phyloP scores from a whole-genome alignment of 805 yeast genomes.

The Cyberlindnera suaveolens region DNA sequence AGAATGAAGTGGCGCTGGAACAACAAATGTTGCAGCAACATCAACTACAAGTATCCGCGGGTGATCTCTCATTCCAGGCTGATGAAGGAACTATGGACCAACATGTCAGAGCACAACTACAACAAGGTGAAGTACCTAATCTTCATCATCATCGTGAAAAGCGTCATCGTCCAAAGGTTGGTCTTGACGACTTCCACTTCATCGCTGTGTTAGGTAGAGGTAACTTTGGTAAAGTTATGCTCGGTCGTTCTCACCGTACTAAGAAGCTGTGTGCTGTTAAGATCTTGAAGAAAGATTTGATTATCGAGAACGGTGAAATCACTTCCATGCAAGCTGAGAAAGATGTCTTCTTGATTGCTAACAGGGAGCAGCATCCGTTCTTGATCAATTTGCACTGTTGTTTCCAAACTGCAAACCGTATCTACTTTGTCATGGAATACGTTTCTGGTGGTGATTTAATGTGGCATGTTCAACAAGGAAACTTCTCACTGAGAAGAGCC shows the following conservation, averaged over 20 bases:
- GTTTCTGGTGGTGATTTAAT: conserved; percentile 97
- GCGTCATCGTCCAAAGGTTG: conserved; percentile 62
- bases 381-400: conserved; percentile 86
- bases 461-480: conserved; percentile 97
- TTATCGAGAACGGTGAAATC: conserved; percentile 92
- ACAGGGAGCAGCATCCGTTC: conserved; percentile 88
- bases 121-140: neutral
- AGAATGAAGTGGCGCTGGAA: neutral
- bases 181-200: conserved; percentile 91
- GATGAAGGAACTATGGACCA: conserved; percentile 7
- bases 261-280: conserved; percentile 87
- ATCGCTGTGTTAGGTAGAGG: conserved; percentile 96
- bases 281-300: conserved; percentile 92
- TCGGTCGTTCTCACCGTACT: conserved; percentile 87
- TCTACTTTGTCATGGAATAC: conserved; percentile 97
- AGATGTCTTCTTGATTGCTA: conserved; percentile 79
- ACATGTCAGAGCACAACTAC: conserved; percentile 4
- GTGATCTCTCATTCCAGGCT: conserved; percentile 15
- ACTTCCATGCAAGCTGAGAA: conserved; percentile 94
- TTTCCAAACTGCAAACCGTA: conserved; percentile 95
- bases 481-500: conserved; percentile 85
- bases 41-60: conserved; percentile 13
- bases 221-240: conserved; percentile 96
- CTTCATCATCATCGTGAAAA: conserved; percentile 17
- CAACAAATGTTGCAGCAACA: conserved; percentile 18